Evolutionary conservation across 2,329 filamentous ascomycete genomes (phyloP).

Genomic region (Scedosporium boydii): DNA sequence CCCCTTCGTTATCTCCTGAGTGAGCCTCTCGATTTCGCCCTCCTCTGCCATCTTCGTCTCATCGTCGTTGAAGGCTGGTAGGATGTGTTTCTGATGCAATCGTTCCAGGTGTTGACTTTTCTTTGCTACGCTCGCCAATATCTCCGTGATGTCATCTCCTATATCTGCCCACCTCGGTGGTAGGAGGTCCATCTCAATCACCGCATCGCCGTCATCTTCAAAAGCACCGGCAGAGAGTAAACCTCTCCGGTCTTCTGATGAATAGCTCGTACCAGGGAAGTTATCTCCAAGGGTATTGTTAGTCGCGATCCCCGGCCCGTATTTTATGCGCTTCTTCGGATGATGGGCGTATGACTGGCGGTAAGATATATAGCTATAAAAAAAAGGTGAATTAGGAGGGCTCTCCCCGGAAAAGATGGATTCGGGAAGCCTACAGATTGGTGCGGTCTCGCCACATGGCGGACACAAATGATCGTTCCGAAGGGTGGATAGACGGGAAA

Average conservation of each 20-base stretch:
- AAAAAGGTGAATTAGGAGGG: slow-evolving; percentile 14
- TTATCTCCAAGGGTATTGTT: slow-evolving; percentile 51
- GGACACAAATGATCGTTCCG: slow-evolving; percentile 30
- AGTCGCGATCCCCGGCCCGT: slow-evolving; percentile 43
- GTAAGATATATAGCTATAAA: slow-evolving; percentile 85
- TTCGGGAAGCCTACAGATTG: slow-evolving; percentile 63
- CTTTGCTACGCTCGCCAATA: slow-evolving; percentile 68
- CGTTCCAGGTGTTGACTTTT: slow-evolving; percentile 82
- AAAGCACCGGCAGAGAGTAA: slow-evolving; percentile 74
- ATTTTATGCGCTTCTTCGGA: slow-evolving; percentile 74
- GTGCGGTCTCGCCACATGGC: slow-evolving; percentile 99
- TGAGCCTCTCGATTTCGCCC: slow-evolving; percentile 79
- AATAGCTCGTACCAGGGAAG: slow-evolving; percentile 38
- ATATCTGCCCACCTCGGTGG: slow-evolving; percentile 94
- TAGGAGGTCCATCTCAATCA: slow-evolving; percentile 97
- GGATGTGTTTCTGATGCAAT: slow-evolving; percentile 91
- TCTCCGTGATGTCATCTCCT: slow-evolving; percentile 83
- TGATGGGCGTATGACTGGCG: slow-evolving; percentile 97
- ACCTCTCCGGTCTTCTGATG: slow-evolving; percentile 54
- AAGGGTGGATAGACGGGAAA: neutral
- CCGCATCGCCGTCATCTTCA: slow-evolving; percentile 79
- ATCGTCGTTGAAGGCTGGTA: slow-evolving; percentile 95
- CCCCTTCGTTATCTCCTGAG: slow-evolving; percentile 76
- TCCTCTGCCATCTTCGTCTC: slow-evolving; percentile 81
- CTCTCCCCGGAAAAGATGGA: slow-evolving; percentile 19